Evolutionary conservation across 805 yeast species (phyloP), one percentile per base, ranked within the genome.

Genomic region (Metschnikowia reukaufii): DNA sequence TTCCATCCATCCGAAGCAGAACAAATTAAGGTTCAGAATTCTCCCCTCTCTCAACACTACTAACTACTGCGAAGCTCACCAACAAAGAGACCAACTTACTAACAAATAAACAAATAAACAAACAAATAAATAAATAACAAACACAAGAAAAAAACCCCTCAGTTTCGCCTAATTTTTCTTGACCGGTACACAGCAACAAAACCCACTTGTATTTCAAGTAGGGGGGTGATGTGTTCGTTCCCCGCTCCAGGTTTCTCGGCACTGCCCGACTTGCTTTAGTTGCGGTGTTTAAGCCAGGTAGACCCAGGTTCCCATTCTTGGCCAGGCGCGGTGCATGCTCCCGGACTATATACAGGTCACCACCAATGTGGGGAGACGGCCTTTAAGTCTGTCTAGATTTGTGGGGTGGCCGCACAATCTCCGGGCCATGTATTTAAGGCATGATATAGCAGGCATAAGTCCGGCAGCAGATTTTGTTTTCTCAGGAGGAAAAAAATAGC

Each of bases 201-300:
- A 37, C 15, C 25, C 15, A 6, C 33, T 25, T 37, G 40, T 12
- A 27, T 25, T 37, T 23, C 33, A 25, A 39, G n/a, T 5, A 6
- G 37, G n/a, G 32, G 30, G 31, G 23, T 12, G 29, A 23, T 35
- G 45, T 18, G 33, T 7, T n/a, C 6, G 17, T 45, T 39, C 48
- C 48, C 48, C 48, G 48, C 48, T 45, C 20, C 23, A 19, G 10
- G 32, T 35, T 35, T 45, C 39, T 39, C 40, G 44, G 44, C 40
- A 30, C 32, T 30, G 39, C 39, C 29, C 44, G 44, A 45, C 30
- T 30, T 45, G 44, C 44, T 39, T 33, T 18, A 13, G 30, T 10
- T 6, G 13, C 10, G 3, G 37, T 30, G 17, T 31, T 34, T 37
- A 19, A n/a, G 27, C 38, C n/a, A 20, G 39, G 39, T 19, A 19